Evolutionary conservation across 1,139 yeast genomes (phyloP).

Genomic region (Meyerozyma elateridarum): DNA sequence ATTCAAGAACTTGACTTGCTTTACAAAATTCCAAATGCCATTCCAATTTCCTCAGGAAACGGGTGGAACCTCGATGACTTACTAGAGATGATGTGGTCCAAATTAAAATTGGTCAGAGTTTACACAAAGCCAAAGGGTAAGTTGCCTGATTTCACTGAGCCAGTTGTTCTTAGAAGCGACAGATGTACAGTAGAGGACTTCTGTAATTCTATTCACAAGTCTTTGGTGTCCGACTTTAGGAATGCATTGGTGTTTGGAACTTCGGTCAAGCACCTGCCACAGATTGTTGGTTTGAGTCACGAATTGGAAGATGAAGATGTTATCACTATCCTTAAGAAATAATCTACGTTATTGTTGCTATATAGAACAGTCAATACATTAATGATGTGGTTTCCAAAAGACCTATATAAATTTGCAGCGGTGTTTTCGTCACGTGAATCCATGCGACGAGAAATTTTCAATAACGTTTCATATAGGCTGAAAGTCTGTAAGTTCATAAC

Average conservation of each 20-base stretch:
- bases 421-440: neutral
- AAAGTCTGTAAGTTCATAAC: too few relatives aligned
- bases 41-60: conserved; percentile 90
- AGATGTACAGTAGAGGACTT: conserved; percentile 89
- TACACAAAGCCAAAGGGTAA: conserved; percentile 96
- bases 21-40: conserved; percentile 91
- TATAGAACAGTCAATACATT: neutral
- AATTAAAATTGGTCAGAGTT: conserved; percentile 83
- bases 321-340: conserved; percentile 85
- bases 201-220: conserved; percentile 94
- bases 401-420: too few relatives aligned
- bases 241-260: conserved; percentile 88
- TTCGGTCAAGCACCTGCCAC: conserved; percentile 98
- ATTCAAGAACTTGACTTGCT: conserved; percentile 87
- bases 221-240: conserved; percentile 87
- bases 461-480: too few relatives aligned
- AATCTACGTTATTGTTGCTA: conserved; percentile 6
- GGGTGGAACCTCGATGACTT: conserved; percentile 97
- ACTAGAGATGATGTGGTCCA: conserved; percentile 91
- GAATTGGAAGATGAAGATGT: conserved; percentile 91
- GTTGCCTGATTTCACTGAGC: conserved; percentile 90
- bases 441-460: conserved; percentile 3
- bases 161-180: conserved; percentile 82
- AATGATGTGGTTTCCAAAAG: too few relatives aligned
- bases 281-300: conserved; percentile 84